phyloP scores from a whole-genome alignment of 2,329 filamentous ascomycete genomes.

The Hymenotorrendiella dingleyae region DNA sequence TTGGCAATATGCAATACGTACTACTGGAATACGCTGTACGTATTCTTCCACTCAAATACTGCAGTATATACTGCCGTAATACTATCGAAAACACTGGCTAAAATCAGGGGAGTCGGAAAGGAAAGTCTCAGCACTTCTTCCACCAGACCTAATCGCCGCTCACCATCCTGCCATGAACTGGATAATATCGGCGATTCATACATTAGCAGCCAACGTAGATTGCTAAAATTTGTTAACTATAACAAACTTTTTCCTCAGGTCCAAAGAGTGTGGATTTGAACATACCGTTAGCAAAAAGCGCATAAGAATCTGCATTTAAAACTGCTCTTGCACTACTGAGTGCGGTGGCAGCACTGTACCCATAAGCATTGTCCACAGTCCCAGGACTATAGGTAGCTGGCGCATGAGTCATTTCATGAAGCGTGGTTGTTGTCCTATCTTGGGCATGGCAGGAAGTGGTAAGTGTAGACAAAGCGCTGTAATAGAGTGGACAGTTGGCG shows the following conservation, averaged over 20 bases:
- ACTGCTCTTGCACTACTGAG: conserved; percentile 46
- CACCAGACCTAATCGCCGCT: too few species aligned
- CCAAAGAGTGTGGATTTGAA: neutral
- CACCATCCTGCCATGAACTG: too few species aligned
- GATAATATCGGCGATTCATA: too few species aligned
- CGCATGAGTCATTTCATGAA: conserved; percentile 64
- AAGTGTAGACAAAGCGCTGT: conserved; percentile 47
- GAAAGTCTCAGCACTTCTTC: too few species aligned
- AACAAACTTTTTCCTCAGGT: too few species aligned
- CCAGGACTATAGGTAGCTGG: conserved; percentile 46
- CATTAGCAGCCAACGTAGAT: conserved; percentile 11
- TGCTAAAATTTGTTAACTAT: conserved; percentile 5
- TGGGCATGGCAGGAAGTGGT: conserved; percentile 52
- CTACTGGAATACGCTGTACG: too few species aligned
- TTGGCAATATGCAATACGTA: too few species aligned
- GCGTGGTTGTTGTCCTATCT: conserved; percentile 57
- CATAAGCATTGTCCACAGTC: conserved; percentile 53
- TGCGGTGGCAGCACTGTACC: conserved; percentile 43
- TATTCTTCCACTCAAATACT: too few species aligned
- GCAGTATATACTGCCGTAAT: too few species aligned
- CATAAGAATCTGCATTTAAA: conserved; percentile 58
- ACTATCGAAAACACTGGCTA: too few species aligned
- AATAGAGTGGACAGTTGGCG: conserved; percentile 57
- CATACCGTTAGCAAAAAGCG: conserved; percentile 46
- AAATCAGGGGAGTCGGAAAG: too few species aligned